Conservation (phyloP, 352 stramenopile species). For the Elongisporangium anandrum region DNA sequence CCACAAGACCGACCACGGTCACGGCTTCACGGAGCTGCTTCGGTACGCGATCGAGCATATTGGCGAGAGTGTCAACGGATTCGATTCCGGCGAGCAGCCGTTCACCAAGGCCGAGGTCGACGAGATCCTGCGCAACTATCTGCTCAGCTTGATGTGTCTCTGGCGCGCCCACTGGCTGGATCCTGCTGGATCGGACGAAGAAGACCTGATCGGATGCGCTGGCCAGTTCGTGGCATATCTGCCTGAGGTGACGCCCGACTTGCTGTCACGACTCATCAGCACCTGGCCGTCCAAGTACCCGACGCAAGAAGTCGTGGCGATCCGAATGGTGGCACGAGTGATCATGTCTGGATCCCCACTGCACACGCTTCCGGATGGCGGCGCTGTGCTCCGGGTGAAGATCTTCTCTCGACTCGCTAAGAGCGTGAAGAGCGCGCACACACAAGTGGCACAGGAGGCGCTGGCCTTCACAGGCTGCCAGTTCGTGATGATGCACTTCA, state of each 20-base stretch:
- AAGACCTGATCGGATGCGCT: conserved; percentile 79
- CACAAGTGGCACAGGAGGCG: conserved; percentile 75
- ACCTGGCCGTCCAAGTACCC: conserved; percentile 69
- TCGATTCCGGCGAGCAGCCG: conserved; percentile 15
- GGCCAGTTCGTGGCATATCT: conserved; percentile 86
- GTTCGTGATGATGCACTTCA: conserved; percentile 74
- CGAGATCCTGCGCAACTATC: conserved; percentile 69
- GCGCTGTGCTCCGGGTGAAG: conserved; percentile 24
- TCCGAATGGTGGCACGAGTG: conserved; percentile 78
- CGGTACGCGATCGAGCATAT: conserved; percentile 82
- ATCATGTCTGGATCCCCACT: conserved; percentile 78
- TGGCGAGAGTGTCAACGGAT: conserved; percentile 37
- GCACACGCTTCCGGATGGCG: conserved; percentile 28
- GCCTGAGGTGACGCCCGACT: conserved; percentile 38
- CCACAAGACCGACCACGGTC: conserved; percentile 68
- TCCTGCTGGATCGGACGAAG: conserved; percentile 66
- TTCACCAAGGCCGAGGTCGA: conserved; percentile 26
- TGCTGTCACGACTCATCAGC: conserved; percentile 53
- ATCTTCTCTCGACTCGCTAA: conserved; percentile 60
- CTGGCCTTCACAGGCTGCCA: conserved; percentile 81
- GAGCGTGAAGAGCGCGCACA: conserved; percentile 53
- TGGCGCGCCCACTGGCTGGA: conserved; percentile 80
- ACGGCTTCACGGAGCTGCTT: conserved; percentile 78
- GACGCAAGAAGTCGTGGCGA: conserved; percentile 65
- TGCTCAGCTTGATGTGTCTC: conserved; percentile 55